phyloP scores from a whole-genome alignment of 2,329 filamentous ascomycete species.

The Raffaelea ambrosiae region DNA sequence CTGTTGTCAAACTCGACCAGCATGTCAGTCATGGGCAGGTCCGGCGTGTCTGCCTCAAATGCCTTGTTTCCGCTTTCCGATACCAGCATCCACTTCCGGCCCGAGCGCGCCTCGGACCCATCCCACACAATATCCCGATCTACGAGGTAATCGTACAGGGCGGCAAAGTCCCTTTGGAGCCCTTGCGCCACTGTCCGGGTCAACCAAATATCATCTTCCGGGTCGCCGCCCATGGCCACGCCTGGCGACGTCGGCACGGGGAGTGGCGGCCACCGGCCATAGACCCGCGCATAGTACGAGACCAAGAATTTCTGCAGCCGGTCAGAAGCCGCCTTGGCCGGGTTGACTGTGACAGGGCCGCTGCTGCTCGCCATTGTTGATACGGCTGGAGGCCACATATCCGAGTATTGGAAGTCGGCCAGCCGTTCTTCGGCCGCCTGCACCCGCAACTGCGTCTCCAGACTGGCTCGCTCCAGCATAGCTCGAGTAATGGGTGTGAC shows the following conservation, averaged over 20 bases:
- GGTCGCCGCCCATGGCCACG: slow-evolving; percentile 15
- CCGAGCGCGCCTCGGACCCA: slow-evolving; percentile 48
- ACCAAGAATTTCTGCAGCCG: slow-evolving; percentile 53
- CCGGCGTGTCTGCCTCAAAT: slow-evolving; percentile 40
- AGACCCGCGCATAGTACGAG: slow-evolving; percentile 45
- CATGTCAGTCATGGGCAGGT: slow-evolving; percentile 58
- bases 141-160: slow-evolving; percentile 63
- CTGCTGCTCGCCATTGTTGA: slow-evolving; percentile 17
- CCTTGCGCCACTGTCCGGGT: slow-evolving; percentile 46
- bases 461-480: slow-evolving; percentile 51
- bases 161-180: slow-evolving; percentile 59
- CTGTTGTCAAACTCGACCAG: slow-evolving; percentile 57
- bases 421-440: slow-evolving; percentile 55
- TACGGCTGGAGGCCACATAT: slow-evolving; percentile 46
- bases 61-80: slow-evolving; percentile 33
- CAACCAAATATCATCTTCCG: slow-evolving; percentile 47
- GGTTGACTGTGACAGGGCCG: slow-evolving; percentile 8
- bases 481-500: slow-evolving; percentile 55
- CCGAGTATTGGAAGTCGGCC: slow-evolving; percentile 49
- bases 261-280: slow-evolving; percentile 51
- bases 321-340: slow-evolving; percentile 47
- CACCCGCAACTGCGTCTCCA: slow-evolving; percentile 54
- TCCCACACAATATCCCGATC: slow-evolving; percentile 60
- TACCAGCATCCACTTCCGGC: slow-evolving; percentile 58
- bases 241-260: slow-evolving; percentile 8